Conservation (phyloP, 1,139 yeast genomes). For the Lodderomyces margitis region DNA sequence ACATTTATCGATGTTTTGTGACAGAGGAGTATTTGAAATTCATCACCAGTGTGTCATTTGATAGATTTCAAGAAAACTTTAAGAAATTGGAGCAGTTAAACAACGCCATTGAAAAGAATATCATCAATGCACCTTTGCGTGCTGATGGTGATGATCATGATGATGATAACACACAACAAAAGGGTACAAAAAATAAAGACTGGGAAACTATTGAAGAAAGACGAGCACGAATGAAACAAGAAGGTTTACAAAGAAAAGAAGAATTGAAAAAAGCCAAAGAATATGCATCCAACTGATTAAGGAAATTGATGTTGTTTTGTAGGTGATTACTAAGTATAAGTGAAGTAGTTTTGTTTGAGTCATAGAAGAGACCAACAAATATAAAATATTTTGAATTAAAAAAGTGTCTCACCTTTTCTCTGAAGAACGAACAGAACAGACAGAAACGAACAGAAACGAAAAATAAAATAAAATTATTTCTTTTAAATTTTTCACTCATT, state of each 20-base stretch:
- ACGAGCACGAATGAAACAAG: conserved; percentile 54
- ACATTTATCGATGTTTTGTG: conserved; percentile 43
- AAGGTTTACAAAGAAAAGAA: conserved; percentile 53
- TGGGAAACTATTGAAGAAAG: conserved; percentile 51
- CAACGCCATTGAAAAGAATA: conserved; percentile 37
- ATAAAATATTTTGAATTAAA: too few relatives aligned
- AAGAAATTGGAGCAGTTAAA: conserved; percentile 52
- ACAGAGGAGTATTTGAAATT: conserved; percentile 46
- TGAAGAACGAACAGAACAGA: too few relatives aligned
- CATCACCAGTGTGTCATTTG: conserved; percentile 50
- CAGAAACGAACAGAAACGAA: too few relatives aligned
- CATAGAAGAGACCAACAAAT: too few relatives aligned
- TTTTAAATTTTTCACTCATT: too few relatives aligned
- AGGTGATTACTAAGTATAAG: too few relatives aligned
- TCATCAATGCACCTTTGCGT: too few relatives aligned
- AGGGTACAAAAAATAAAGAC: conserved; percentile 6
- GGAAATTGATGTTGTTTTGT: too few relatives aligned
- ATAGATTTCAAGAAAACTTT: conserved; percentile 63
- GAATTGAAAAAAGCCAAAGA: neutral
- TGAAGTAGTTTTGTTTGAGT: too few relatives aligned
- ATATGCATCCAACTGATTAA: neutral
- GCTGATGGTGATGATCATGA: conserved; percentile 10
- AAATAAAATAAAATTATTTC: too few relatives aligned
- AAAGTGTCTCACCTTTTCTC: too few relatives aligned
- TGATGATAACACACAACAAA: conserved; percentile 6